These are phyloP conservation scores for Aspergillus saccharolyticus DNA, from an alignment of 495 filamentous ascomycete genomes.

Conservation along the genomic window DNA sequence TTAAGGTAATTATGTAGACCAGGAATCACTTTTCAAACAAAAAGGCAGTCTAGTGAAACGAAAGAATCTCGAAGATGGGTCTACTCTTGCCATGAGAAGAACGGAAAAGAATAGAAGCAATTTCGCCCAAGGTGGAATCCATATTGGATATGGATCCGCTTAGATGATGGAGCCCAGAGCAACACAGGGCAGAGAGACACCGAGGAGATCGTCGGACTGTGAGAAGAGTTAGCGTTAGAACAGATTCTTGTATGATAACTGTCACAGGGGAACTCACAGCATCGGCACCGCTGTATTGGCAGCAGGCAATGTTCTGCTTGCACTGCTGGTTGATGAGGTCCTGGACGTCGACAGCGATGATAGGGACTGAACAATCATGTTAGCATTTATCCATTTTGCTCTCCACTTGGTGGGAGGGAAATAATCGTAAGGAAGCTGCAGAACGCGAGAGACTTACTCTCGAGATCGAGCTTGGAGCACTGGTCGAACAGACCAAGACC, in stretches of 20 bases:
- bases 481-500: conserved; percentile 33
- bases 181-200: conserved; percentile 46
- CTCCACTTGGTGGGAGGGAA: no score
- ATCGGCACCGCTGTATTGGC: conserved; percentile 36
- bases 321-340: conserved; percentile 47
- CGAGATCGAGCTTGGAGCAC: conserved; percentile 38
- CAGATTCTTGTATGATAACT: background rate
- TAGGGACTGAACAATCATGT: conserved; percentile 21
- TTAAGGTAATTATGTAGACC: background rate
- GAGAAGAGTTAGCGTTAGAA: conserved; percentile 8
- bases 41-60: background rate
- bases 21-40: background rate
- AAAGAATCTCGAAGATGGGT: background rate
- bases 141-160: background rate
- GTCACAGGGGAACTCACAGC: conserved; percentile 27
- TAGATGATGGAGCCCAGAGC: conserved; percentile 44
- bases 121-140: background rate
- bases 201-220: conserved; percentile 35
- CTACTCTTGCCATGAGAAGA: background rate
- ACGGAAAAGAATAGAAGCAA: background rate
- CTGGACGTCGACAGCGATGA: conserved; percentile 30
- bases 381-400: conserved; percentile 8
- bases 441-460: conserved; percentile 18
- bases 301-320: conserved; percentile 53
- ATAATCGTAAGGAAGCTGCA: no score